Evolutionary conservation across 2,329 filamentous ascomycete genomes (phyloP), one percentile per base, ranked within the genome.

Genomic region (Cryphonectria parasitica): DNA sequence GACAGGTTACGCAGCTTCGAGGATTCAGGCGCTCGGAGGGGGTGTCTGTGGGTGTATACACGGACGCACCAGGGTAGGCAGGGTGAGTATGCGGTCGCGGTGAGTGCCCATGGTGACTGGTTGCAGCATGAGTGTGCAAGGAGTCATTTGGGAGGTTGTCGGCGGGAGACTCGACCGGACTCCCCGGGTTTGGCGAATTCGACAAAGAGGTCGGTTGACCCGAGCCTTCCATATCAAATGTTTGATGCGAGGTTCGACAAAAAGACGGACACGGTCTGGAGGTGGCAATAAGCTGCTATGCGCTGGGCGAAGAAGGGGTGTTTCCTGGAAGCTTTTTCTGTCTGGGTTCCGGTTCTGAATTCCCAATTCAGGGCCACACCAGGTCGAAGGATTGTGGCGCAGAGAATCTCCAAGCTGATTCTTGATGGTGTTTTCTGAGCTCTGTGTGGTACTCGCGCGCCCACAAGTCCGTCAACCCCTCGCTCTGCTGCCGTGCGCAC

Each of bases 151-250:
- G 39, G 54, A 66, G 25, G 52, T 22, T 74, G 76, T 75, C 69
- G 78, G 73, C 8, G 78, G 78, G 69, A 78, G 77, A 72, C 36
- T 80, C 78, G 0, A 79, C 70, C 74, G 34, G 81, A 75, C 17
- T 77, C 45, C 64, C 67, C 71, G 72, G 72, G 25, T 70, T 67
- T 8, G 68, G 66, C 39, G 66, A 60, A 17, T 71, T 70, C 43
- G 70, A 72, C n/a, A 22, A 62, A 31, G 71, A 70, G 2, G 65
- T 68, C 8, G 66, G 54, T n/a, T 66, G 69, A 60, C 63, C 71
- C 36, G 63, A 43, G 66, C 52, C 67, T 41, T 72, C 69, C 71
- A 72, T 72, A 13, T 31, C 43, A 31, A 49, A n/a, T 41, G 45
- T 65, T 45, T 17, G 36, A 11, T 31, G 11, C 19, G 64, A 43